Conservation (phyloP, 2,329 filamentous ascomycete species). For the Rosellinia necatrix region DNA sequence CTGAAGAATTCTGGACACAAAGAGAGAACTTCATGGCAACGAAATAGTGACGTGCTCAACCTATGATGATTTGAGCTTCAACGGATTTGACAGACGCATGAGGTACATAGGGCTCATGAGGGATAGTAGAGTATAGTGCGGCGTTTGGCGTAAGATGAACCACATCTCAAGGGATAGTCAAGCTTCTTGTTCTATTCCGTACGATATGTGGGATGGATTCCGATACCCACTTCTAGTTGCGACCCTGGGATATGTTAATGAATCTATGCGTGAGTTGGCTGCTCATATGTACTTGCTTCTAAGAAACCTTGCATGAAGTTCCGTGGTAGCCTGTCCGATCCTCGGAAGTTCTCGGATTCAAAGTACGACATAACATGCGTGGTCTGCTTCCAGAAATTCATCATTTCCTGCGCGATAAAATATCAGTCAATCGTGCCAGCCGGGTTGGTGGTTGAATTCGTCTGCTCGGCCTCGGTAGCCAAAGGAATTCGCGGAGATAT, state of each 20-base stretch:
- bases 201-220: slow-evolving; percentile 38
- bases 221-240: slow-evolving; percentile 55
- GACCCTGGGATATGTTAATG: slow-evolving; percentile 49
- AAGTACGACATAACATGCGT: slow-evolving; percentile 98
- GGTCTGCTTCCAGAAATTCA: slow-evolving; percentile 99
- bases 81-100: background rate
- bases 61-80: background rate
- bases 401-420: slow-evolving; percentile 71
- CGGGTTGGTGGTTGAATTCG: background rate
- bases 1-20: slow-evolving; percentile 81
- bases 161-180: slow-evolving; percentile 39
- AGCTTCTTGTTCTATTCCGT: slow-evolving; percentile 45
- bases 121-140: slow-evolving; percentile 35
- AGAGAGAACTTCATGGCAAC: slow-evolving; percentile 62
- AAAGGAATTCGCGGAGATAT: background rate
- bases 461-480: background rate
- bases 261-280: background rate
- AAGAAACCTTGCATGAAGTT: slow-evolving; percentile 95
- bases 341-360: slow-evolving; percentile 77
- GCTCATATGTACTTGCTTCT: slow-evolving; percentile 66
- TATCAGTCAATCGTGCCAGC: slow-evolving; percentile 18
- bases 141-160: slow-evolving; percentile 41
- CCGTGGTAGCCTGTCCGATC: slow-evolving; percentile 77
- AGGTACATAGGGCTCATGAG: slow-evolving; percentile 8
- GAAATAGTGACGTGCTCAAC: slow-evolving; percentile 1